Conservation (phyloP, 2,329 filamentous ascomycete species). For the Raffaelea ambrosiae region DNA sequence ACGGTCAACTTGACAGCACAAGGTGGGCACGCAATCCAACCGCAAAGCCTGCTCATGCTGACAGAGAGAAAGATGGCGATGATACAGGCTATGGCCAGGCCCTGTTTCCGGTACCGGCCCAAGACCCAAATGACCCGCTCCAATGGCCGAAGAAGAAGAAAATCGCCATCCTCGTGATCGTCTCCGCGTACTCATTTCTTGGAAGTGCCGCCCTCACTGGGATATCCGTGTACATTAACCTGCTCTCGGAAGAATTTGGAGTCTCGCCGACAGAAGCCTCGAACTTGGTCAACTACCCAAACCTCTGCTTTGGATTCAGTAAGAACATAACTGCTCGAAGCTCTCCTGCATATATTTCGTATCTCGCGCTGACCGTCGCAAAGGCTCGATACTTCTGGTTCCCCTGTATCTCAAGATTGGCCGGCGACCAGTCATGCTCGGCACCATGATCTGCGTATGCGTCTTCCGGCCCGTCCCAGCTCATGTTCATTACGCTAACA, state of each 20-base stretch:
- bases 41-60: too few species aligned
- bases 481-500: constrained; percentile 8
- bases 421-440: constrained; percentile 27
- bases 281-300: constrained; percentile 47
- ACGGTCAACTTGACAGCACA: too few species aligned
- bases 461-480: constrained; percentile 23
- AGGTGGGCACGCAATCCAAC: too few species aligned
- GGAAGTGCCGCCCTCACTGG: constrained; percentile 45
- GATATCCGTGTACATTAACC: constrained; percentile 44
- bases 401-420: constrained; percentile 41
- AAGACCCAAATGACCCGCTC: constrained; percentile 52
- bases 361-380: too few species aligned
- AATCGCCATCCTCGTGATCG: constrained; percentile 42
- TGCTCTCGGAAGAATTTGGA: constrained; percentile 39
- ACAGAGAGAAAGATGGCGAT: constrained; percentile 35
- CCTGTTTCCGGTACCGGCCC: constrained; percentile 48
- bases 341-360: too few species aligned
- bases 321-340: too few species aligned
- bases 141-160: constrained; percentile 48
- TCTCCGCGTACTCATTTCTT: constrained; percentile 45
- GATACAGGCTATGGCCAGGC: constrained; percentile 52
- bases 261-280: constrained; percentile 40
- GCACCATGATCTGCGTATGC: constrained; percentile 25
- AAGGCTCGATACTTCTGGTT: constrained; percentile 42
- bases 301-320: constrained; percentile 49